Evolutionary conservation across 495 filamentous ascomycete genomes (phyloP).

Genomic region (Neurospora sp.): DNA sequence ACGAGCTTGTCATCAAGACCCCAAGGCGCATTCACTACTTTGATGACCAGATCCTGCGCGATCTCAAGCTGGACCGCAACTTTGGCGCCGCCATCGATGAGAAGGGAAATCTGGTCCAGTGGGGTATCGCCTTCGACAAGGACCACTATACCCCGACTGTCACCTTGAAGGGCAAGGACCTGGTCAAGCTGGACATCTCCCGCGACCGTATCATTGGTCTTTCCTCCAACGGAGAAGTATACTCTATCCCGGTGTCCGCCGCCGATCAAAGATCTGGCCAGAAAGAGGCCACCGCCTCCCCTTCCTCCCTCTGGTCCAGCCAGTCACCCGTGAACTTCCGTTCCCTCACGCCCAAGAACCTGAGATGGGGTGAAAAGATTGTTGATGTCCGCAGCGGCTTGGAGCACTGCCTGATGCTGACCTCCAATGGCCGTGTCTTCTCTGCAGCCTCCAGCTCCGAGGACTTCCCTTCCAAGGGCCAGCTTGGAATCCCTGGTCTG

Average conservation of each 20-base stretch:
- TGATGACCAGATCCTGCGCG: constrained; percentile 71
- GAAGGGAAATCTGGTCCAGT: constrained; percentile 83
- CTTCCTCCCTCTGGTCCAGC: constrained; percentile 68
- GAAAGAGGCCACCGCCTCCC: constrained; percentile 46
- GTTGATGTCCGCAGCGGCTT: constrained; percentile 62
- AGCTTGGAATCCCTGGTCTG: constrained; percentile 76
- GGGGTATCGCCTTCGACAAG: constrained; percentile 67
- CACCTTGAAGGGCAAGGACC: constrained; percentile 74
- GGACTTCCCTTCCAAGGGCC: constrained; percentile 69
- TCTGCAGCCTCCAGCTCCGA: constrained; percentile 69
- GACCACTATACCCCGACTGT: constrained; percentile 41
- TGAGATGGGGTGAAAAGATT: constrained; percentile 67
- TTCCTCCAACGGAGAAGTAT: constrained; percentile 66
- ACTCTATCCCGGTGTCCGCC: constrained; percentile 71
- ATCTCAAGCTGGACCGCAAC: constrained; percentile 73
- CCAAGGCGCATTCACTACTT: constrained; percentile 76
- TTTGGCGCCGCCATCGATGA: constrained; percentile 86
- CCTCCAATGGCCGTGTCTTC: constrained; percentile 78
- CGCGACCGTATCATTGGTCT: constrained; percentile 76
- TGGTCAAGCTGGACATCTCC: constrained; percentile 62
- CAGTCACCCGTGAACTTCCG: constrained; percentile 53
- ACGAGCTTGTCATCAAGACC: constrained; percentile 64
- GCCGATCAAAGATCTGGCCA: constrained; percentile 53
- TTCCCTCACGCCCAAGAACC: constrained; percentile 49
- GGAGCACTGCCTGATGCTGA: constrained; percentile 79